Evolutionary conservation across 2,329 filamentous ascomycete species (phyloP).

Genomic region (Trichoderma semiorbis): DNA sequence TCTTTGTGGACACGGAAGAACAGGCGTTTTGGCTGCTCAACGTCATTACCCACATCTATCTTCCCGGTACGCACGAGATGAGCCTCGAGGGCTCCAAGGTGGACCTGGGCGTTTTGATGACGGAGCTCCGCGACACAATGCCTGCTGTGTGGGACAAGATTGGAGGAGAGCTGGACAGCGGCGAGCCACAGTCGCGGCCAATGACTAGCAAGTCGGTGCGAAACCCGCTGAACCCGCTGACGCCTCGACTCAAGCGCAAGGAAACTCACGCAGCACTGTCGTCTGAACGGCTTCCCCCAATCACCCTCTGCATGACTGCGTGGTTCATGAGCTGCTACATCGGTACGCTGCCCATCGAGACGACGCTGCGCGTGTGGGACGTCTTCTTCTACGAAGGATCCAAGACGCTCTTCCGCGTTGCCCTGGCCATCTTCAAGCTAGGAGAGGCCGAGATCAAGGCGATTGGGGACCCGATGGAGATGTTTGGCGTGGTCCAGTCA

Average conservation of each 20-base stretch:
- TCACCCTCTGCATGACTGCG: conserved; percentile 86
- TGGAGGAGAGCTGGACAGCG: conserved; percentile 65
- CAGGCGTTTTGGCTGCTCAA: conserved; percentile 91
- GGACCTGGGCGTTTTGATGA: conserved; percentile 91
- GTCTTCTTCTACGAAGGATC: conserved; percentile 94
- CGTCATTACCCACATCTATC: conserved; percentile 82
- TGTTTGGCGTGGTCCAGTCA: conserved; percentile 89
- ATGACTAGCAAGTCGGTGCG: conserved; percentile 36
- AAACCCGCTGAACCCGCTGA: conserved; percentile 25
- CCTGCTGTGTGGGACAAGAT: conserved; percentile 86
- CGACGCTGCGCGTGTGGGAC: conserved; percentile 90
- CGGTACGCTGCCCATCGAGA: conserved; percentile 86
- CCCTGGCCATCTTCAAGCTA: conserved; percentile 85
- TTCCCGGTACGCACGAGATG: conserved; percentile 88
- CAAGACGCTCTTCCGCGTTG: conserved; percentile 89
- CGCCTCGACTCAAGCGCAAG: conserved; percentile 40
- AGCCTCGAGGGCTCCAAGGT: conserved; percentile 90
- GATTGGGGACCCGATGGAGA: conserved; percentile 85
- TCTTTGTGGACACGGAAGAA: conserved; percentile 86
- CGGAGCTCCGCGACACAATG: conserved; percentile 74
- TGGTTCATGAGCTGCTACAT: conserved; percentile 99
- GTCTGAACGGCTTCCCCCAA: conserved; percentile 69
- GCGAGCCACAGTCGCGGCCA: conserved; percentile 36
- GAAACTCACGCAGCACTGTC: conserved; percentile 39
- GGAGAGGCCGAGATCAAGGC: conserved; percentile 77